phyloP scores from a whole-genome alignment of 352 stramenopile species.

The Thalassiosira pacifica region DNA sequence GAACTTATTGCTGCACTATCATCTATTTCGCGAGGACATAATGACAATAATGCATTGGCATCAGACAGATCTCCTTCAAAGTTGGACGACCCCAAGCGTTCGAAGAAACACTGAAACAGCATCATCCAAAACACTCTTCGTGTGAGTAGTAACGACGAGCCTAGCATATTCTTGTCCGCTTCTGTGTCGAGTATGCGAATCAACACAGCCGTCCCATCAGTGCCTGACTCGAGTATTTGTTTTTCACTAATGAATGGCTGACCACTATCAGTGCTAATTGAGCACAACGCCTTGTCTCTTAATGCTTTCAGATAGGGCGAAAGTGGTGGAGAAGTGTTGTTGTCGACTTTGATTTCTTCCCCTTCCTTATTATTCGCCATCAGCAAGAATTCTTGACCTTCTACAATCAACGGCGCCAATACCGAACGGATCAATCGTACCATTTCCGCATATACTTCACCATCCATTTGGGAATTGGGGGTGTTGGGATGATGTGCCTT shows the following conservation, averaged over 20 bases:
- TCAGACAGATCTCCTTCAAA: conserved; percentile 37
- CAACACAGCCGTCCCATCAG: conserved; percentile 35
- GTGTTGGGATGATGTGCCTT: conserved; percentile 29
- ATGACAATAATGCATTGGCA: conserved; percentile 46
- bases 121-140: conserved; percentile 58
- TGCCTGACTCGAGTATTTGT: conserved; percentile 26
- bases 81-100: conserved; percentile 15
- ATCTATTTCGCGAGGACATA: conserved; percentile 33
- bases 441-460: conserved; percentile 51
- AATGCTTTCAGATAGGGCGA: conserved; percentile 27
- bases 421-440: conserved; percentile 42
- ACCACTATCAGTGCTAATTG: background rate
- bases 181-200: conserved; percentile 39
- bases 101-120: conserved; percentile 50
- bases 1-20: background rate
- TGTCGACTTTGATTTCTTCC: too few relatives aligned
- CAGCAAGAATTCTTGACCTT: conserved; percentile 61
- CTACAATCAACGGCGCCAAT: conserved; percentile 45
- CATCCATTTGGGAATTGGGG: conserved; percentile 25
- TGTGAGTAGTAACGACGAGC: conserved; percentile 33
- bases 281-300: conserved; percentile 37
- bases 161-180: conserved; percentile 32
- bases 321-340: conserved; percentile 16
- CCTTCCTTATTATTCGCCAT: background rate
- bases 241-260: conserved; percentile 25